Conservation (phyloP, 805 yeast species). For the Yarrowia sp. region DNA sequence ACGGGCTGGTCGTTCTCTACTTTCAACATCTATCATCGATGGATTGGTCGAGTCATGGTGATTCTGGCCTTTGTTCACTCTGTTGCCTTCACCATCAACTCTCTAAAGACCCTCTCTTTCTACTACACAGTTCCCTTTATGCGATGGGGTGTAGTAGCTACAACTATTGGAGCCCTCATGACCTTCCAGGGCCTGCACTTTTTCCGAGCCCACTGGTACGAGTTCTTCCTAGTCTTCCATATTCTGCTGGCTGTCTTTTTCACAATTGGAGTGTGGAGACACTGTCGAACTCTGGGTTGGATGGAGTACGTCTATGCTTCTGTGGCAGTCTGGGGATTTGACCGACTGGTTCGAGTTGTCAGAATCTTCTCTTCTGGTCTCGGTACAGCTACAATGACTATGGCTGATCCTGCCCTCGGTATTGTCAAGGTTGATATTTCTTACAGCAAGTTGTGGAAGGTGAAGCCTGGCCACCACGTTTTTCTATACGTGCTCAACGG, state of each 20-base stretch:
- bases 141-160: slow-evolving; percentile 45
- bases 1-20: slow-evolving; percentile 62
- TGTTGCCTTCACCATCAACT: slow-evolving; percentile 21
- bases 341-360: slow-evolving; percentile 54
- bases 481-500: slow-evolving; percentile 53
- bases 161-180: slow-evolving; percentile 44
- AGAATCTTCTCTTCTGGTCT: slow-evolving; percentile 58
- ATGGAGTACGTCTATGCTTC: slow-evolving; percentile 51
- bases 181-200: slow-evolving; percentile 49
- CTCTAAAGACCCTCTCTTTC: not conserved
- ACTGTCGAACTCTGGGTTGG: slow-evolving; percentile 45
- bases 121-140: slow-evolving; percentile 7
- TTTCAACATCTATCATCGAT: slow-evolving; percentile 56
- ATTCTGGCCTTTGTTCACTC: slow-evolving; percentile 33
- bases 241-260: slow-evolving; percentile 53
- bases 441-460: slow-evolving; percentile 41
- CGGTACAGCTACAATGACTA: slow-evolving; percentile 24
- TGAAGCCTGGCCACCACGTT: slow-evolving; percentile 54
- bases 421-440: slow-evolving; percentile 27
- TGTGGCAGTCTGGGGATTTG: slow-evolving; percentile 67
- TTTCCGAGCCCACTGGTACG: slow-evolving; percentile 56
- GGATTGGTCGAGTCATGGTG: slow-evolving; percentile 34
- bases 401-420: not conserved
- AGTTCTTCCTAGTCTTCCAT: slow-evolving; percentile 57
- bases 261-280: slow-evolving; percentile 56